Base-by-base conservation (phyloP, 2,329 filamentous ascomycete genomes). In the Trichoderma sp. region DNA sequence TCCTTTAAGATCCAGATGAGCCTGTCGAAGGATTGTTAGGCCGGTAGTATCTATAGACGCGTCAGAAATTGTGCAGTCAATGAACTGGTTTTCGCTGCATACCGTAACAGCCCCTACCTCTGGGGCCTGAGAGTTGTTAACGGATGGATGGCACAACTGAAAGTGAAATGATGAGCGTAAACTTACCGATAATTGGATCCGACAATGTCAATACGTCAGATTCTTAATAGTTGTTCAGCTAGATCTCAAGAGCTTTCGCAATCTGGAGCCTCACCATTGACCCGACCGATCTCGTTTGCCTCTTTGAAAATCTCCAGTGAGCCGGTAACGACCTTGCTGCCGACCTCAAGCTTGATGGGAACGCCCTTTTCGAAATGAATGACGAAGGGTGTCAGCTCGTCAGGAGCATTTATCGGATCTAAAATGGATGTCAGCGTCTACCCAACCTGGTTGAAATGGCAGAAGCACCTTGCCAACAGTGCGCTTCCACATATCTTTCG, bases 281-380 rank as follows among this genome's bases (percentile, higher is more conserved):
- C 85, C 76, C 84, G 83, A 69, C 85, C 90, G 72, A 92, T 87
- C 70, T 64, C 16, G 80, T 91, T 92, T 11, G 31, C 29, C 64
- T 86, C 29, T 31, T 31, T 81, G 82, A 92, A 92, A 68, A 92
- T 81, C 8, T 63, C 60, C 6, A 63, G 27, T 13, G 60, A 63
- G 31, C 31, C 60, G 6, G 60, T 63, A 19, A 52, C 24, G 21
- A 10, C 19, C 60, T 63, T 24, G 31, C 16, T 19, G 19, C 60
- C 60, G n/a, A 53, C 43, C 16, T 31, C 83, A 19, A 91, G 81
- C 83, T 90, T 91, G 76, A 86, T 81, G 31, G 89, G 89, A 29
- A 91, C 79, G 77, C 60, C 89, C 82, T 91, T 87, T 75, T 88
- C 83, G 78, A 91, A 92, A 78, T 85, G 81, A 67, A 91, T 77